Conservation (phyloP, 352 stramenopile species). For the Phytophthora cryptogea region DNA sequence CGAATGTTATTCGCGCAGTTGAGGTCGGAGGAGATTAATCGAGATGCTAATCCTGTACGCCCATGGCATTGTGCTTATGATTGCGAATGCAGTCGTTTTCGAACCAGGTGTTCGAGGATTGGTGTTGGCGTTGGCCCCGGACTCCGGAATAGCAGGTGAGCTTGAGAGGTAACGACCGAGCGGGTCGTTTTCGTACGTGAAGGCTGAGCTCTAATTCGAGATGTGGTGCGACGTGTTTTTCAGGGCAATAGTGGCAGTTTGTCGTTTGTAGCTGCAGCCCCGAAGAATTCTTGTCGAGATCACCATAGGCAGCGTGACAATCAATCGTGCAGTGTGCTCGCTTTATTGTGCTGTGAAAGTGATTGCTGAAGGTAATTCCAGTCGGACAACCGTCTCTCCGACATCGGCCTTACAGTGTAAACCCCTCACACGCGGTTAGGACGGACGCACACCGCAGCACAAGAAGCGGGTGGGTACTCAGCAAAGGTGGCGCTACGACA, state of each 20-base stretch:
- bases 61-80: slow-evolving; percentile 1
- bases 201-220: slow-evolving; percentile 42
- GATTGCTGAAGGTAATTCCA: slow-evolving; percentile 16
- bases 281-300: slow-evolving; percentile 15
- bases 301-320: slow-evolving; percentile 14
- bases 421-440: slow-evolving; percentile 2
- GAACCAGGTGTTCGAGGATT: slow-evolving; percentile 20
- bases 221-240: slow-evolving; percentile 26
- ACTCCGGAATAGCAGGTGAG: slow-evolving; percentile 25
- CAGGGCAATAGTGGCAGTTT: slow-evolving; percentile 26
- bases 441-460: slow-evolving; percentile 14
- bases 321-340: slow-evolving; percentile 1
- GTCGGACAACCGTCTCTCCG: slow-evolving; percentile 1
- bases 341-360: slow-evolving; percentile 6
- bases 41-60: slow-evolving; percentile 10
- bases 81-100: slow-evolving; percentile 1
- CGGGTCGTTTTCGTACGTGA: slow-evolving; percentile 31
- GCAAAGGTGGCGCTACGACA: slow-evolving; percentile 50
- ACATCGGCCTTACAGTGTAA: slow-evolving; percentile 3
- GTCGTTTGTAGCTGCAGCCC: slow-evolving; percentile 24
- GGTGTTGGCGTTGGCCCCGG: background rate
- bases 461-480: slow-evolving; percentile 9
- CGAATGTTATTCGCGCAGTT: no score
- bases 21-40: slow-evolving; percentile 14
- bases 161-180: slow-evolving; percentile 3